Conservation (phyloP, 257 asterid genomes). For the Verbascum thapsus region DNA sequence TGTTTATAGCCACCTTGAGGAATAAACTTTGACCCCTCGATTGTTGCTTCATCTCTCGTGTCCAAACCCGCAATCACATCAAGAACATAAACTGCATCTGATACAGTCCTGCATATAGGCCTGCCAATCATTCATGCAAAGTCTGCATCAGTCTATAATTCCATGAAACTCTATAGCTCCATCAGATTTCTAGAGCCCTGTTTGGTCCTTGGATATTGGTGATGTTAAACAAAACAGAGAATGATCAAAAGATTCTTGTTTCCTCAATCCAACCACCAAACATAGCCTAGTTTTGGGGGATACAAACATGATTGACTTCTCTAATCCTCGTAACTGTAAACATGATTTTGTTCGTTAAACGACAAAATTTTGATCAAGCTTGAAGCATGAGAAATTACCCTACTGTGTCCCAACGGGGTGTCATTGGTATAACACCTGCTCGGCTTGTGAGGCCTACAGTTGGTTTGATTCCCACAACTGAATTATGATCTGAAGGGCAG, state of each 20-base stretch:
- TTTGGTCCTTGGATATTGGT: too few relatives aligned
- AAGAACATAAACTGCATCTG: conserved; percentile 65
- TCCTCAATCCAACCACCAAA: too few relatives aligned
- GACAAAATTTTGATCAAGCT: too few relatives aligned
- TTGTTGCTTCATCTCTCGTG: conserved; percentile 53
- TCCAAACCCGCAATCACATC: conserved; percentile 65
- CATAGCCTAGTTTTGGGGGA: too few relatives aligned
- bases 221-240: background rate
- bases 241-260: background rate
- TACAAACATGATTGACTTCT: too few relatives aligned
- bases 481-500: conserved; percentile 59
- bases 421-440: conserved; percentile 64
- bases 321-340: background rate
- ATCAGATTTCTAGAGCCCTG: too few relatives aligned
- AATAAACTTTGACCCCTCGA: conserved; percentile 48
- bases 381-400: conserved; percentile 38
- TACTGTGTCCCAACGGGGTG: conserved; percentile 66
- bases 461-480: conserved; percentile 75
- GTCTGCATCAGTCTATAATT: background rate
- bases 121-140: conserved; percentile 37
- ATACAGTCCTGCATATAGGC: conserved; percentile 59
- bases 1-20: conserved; percentile 62
- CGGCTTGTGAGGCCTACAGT: conserved; percentile 75
- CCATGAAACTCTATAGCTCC: too few relatives aligned
- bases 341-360: too few relatives aligned